Conservation (phyloP, 306 rosid genomes). For the Myrica gale region DNA sequence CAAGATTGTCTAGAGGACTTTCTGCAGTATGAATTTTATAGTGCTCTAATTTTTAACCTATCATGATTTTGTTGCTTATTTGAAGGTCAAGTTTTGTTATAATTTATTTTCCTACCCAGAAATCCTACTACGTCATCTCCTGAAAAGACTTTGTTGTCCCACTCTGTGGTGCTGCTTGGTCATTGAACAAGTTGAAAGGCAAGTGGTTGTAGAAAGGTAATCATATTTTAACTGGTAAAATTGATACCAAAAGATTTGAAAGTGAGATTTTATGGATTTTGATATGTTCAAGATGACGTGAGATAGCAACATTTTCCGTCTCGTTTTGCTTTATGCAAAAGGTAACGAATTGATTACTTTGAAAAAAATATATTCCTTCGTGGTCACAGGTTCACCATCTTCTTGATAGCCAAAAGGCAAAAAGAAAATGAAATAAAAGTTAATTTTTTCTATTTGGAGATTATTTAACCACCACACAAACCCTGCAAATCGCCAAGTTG, state of each 20-base stretch:
- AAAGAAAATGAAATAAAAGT: neutral
- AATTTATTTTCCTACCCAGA: neutral
- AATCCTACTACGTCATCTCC: too few species aligned
- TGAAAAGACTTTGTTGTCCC: too few species aligned
- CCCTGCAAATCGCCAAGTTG: too few species aligned
- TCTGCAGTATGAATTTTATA: too few species aligned
- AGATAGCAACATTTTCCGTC: slow-evolving; percentile 14
- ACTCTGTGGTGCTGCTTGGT: neutral
- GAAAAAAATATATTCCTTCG: neutral
- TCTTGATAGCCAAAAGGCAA: neutral
- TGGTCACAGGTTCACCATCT: neutral
- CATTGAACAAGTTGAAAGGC: slow-evolving; percentile 16
- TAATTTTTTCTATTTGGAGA: neutral
- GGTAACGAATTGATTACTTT: slow-evolving; percentile 9
- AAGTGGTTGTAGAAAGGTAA: slow-evolving; percentile 14
- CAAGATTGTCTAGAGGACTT: too few species aligned
- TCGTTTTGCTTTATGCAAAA: slow-evolving; percentile 14
- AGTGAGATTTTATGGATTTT: slow-evolving; percentile 16
- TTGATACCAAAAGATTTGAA: slow-evolving; percentile 22
- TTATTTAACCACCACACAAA: too few species aligned
- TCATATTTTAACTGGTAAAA: slow-evolving; percentile 6
- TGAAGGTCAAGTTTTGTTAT: too few species aligned
- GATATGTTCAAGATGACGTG: slow-evolving; percentile 27
- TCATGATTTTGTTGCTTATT: too few species aligned
- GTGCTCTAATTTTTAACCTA: too few species aligned